These are phyloP conservation scores for Hericium erinaceus DNA, from an alignment of 768 basidiomycete genomes.

Conservation along the genomic window DNA sequence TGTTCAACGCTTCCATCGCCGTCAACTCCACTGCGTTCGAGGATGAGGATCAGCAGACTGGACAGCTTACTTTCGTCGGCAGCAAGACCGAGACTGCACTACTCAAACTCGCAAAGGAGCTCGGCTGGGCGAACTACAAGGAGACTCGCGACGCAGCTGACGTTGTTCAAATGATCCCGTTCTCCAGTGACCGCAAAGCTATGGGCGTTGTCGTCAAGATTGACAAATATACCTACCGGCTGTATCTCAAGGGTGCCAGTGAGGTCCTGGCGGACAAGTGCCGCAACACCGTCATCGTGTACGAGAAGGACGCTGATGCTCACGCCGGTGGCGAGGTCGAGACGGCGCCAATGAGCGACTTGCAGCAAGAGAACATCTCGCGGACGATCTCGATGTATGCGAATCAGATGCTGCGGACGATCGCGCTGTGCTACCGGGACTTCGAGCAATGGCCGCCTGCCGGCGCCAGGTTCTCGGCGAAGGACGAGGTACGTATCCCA, in stretches of 20 bases:
- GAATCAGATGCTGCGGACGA: conserved; percentile 89
- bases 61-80: conserved; percentile 63
- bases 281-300: conserved; percentile 62
- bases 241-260: conserved; percentile 88
- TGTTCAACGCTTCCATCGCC: conserved; percentile 82
- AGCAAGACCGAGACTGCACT: conserved; percentile 95
- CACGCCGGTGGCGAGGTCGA: conserved; percentile 32
- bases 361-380: conserved; percentile 73
- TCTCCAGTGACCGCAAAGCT: conserved; percentile 87
- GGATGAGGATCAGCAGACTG: conserved; percentile 56
- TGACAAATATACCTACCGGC: conserved; percentile 44
- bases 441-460: conserved; percentile 78
- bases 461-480: conserved; percentile 28
- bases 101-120: conserved; percentile 73
- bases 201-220: conserved; percentile 85
- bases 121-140: conserved; percentile 68
- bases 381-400: conserved; percentile 97
- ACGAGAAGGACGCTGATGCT: conserved; percentile 21
- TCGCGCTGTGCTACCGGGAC: conserved; percentile 90
- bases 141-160: conserved; percentile 48
- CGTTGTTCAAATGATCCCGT: conserved; percentile 84
- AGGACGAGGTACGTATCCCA: conserved; percentile 40
- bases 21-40: conserved; percentile 95
- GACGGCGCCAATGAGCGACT: conserved; percentile 50
- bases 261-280: conserved; percentile 85